Percentiles rank a stretch among this genome's conserved stretches.
These are phyloP conservation scores for Leccinum subgranulosum DNA, from an alignment of 768 basidiomycete genomes.

Conservation along the genomic window DNA sequence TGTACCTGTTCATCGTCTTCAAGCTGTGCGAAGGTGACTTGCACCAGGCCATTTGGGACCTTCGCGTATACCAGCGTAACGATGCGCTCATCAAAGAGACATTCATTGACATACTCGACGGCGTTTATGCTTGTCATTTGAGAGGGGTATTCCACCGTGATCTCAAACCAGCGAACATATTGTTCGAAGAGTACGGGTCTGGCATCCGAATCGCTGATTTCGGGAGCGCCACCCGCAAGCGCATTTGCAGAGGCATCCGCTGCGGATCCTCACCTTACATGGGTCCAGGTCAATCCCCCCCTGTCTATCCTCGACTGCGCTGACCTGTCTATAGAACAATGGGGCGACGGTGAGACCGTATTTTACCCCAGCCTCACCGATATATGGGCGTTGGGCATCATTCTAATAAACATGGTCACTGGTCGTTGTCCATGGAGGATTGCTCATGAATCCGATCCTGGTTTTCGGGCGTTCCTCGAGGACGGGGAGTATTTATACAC, in stretches of 20 bases:
- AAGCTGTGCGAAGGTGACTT: conserved; percentile 63
- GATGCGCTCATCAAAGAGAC: conserved; percentile 59
- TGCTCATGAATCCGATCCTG: conserved; percentile 6
- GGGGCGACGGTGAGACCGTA: conserved; percentile 44
- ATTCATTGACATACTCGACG: conserved; percentile 80
- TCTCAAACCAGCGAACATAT: conserved; percentile 82
- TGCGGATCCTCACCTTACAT: conserved; percentile 65
- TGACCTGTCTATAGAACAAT: conserved; percentile 41
- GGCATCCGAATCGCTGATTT: conserved; percentile 72
- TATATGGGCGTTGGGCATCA: conserved; percentile 74
- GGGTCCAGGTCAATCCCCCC: conserved; percentile 56
- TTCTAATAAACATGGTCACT: conserved; percentile 80
- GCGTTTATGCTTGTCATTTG: conserved; percentile 70
- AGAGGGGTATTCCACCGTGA: conserved; percentile 79
- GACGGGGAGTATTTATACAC: conserved; percentile 16
- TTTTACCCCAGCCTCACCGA: conserved; percentile 38
- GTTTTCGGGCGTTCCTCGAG: conserved; percentile 14
- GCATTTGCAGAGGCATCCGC: conserved; percentile 46
- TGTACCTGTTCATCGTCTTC: conserved; percentile 65
- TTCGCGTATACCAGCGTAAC: conserved; percentile 51
- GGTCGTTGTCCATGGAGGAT: conserved; percentile 33
- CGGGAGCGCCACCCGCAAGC: conserved; percentile 58
- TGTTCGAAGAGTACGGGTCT: conserved; percentile 52
- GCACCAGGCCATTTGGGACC: conserved; percentile 66
- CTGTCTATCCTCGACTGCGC: not conserved